Evolutionary conservation across 805 yeast species (phyloP).

Genomic region (Candida pseudofarinosa): DNA sequence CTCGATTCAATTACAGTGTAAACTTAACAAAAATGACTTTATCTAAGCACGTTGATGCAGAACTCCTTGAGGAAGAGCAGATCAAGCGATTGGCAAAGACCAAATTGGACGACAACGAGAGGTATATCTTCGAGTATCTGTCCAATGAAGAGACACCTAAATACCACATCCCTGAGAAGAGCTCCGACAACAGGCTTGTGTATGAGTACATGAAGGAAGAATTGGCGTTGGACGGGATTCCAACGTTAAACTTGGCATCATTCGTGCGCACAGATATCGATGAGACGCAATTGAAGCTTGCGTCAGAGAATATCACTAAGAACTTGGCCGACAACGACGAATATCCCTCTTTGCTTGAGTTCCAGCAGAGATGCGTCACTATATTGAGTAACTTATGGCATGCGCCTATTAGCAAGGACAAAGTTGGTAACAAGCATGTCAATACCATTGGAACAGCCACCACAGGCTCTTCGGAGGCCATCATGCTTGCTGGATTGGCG

Average conservation of each 20-base stretch:
- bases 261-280: slow-evolving; percentile 77
- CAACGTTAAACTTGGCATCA: slow-evolving; percentile 80
- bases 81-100: slow-evolving; percentile 21
- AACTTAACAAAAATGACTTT: too few species aligned
- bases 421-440: slow-evolving; percentile 19
- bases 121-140: slow-evolving; percentile 28
- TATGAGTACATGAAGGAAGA: slow-evolving; percentile 68
- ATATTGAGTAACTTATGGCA: slow-evolving; percentile 81
- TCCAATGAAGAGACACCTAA: slow-evolving; percentile 43
- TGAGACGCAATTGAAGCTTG: slow-evolving; percentile 39
- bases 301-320: slow-evolving; percentile 71
- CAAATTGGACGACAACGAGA: slow-evolving; percentile 20
- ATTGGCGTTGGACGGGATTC: slow-evolving; percentile 76
- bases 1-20: too few species aligned
- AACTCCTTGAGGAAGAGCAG: slow-evolving; percentile 33
- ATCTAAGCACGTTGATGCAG: slow-evolving; percentile 43
- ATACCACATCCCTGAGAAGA: slow-evolving; percentile 56
- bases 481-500: slow-evolving; percentile 90
- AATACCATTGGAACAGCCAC: slow-evolving; percentile 79
- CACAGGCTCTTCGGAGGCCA: slow-evolving; percentile 92
- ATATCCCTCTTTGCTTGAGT: slow-evolving; percentile 78
- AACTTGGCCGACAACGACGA: slow-evolving; percentile 92
- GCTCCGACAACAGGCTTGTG: slow-evolving; percentile 50
- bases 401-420: slow-evolving; percentile 43
- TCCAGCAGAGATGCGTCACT: slow-evolving; percentile 78